Base-by-base conservation (phyloP, 345 rosid genomes). In the Eucalyptus caleyi region DNA sequence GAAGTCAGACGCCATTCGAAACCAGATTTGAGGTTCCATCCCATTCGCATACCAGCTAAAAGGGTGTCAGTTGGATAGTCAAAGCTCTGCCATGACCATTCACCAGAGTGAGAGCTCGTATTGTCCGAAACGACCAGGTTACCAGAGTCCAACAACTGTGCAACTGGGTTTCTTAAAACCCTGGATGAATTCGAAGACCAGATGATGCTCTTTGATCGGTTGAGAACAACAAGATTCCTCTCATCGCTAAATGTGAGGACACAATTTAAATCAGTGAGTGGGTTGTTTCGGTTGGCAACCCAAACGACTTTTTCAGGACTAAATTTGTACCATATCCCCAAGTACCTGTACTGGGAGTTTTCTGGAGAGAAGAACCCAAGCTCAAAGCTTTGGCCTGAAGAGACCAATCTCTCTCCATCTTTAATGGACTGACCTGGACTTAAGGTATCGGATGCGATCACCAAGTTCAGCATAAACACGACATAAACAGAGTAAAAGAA, bases 21-120 rank as follows among this genome's bases (percentile, higher is more conserved):
- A 32, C 89, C 88, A 1, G 86, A 26, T 50, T 62, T 34, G 30
- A 45, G 87, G 88, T 51, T 90, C 92, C 90, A 87, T 11, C 96
- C 95, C 18, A 93, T 19, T 81, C 91, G 93, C 97, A 95, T 94
- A 53, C 88, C 94, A 2, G 95, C 90, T 42, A 93, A 89, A 37
- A 91, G 44, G 51, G 91, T 91, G 67, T 95, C 90, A 6, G 13
- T 90, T 32, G 95, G 96, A 53, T 91, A 59, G 54, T 94, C 95
- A 87, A 95, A 94, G 87, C 95, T 94, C 90, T 93, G 93, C 97
- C 94, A 94, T 49, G 91, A 5, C 7, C 26, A 81, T 65, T 87
- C 87, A 10, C 54, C n/a, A 21, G 56, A 50, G 9, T 47, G 60
- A 2, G 34, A 50, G 16, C 49, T 18, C 2, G 16, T n/a, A 54